Conservation (phyloP, 2,329 filamentous ascomycete species). For the Harringtonia lauricola region DNA sequence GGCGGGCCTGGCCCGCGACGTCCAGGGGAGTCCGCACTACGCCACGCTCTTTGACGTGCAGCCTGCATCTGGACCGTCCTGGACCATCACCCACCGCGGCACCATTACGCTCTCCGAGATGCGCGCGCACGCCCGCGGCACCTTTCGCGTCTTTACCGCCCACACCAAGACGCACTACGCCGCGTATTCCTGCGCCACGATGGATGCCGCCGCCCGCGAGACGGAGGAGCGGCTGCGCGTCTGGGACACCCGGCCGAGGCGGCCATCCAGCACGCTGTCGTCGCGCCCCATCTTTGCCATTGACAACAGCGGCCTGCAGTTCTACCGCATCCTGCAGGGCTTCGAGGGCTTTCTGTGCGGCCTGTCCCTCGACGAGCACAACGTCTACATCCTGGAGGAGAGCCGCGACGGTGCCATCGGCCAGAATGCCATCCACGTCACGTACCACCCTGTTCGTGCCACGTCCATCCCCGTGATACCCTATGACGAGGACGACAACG, state of each 20-base stretch:
- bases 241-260: neutral
- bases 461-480: conserved; percentile 41
- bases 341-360: conserved; percentile 35
- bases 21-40: conserved; percentile 34
- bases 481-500: neutral
- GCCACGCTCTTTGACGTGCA: conserved; percentile 45
- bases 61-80: neutral
- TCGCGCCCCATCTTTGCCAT: conserved; percentile 8
- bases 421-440: conserved; percentile 36
- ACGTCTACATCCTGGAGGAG: conserved; percentile 47
- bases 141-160: too few species aligned
- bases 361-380: conserved; percentile 36
- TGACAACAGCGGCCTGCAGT: conserved; percentile 32
- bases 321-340: conserved; percentile 41
- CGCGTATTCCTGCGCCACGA: neutral
- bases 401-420: conserved; percentile 13
- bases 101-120: too few species aligned
- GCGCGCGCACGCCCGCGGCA: too few species aligned
- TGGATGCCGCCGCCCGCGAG: neutral
- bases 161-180: neutral
- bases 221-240: neutral
- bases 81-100: neutral
- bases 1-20: conserved; percentile 27
- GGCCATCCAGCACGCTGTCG: neutral
- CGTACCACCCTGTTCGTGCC: conserved; percentile 34